phyloP scores from a whole-genome alignment of 176 grass and related monocot genomes.

The Triticum urartu region DNA sequence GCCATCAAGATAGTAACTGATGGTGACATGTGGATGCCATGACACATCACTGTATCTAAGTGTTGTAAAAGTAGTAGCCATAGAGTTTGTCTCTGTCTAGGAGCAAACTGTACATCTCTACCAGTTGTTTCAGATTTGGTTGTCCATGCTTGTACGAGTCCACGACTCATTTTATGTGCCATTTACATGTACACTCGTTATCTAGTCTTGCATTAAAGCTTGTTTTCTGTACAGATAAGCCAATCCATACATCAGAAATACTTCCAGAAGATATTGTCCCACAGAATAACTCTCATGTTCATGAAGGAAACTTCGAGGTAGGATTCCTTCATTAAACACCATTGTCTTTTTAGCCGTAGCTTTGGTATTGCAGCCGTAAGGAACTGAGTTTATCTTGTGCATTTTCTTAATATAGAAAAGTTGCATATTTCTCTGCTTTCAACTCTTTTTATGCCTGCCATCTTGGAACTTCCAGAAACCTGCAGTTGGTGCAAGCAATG shows the following conservation, averaged over 20 bases:
- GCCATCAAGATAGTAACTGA: neutral
- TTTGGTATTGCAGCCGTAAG: constrained; percentile 19
- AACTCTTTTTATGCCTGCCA: constrained; percentile 2
- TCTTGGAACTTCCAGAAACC: constrained; percentile 41
- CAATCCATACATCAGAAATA: constrained; percentile 25
- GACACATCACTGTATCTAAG: neutral
- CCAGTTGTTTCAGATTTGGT: constrained; percentile 7
- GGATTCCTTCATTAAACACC: constrained; percentile 17
- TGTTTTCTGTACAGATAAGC: constrained; percentile 39
- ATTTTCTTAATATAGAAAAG: constrained; percentile 14
- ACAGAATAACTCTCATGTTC: constrained; percentile 26
- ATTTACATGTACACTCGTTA: neutral
- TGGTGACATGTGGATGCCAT: neutral
- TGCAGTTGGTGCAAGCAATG: constrained; percentile 17
- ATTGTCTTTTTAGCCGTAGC: constrained; percentile 8
- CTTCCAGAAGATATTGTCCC: constrained; percentile 20
- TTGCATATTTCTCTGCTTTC: neutral
- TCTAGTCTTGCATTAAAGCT: constrained; percentile 2
- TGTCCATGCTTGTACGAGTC: neutral
- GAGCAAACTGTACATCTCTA: neutral
- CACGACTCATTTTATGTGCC: neutral
- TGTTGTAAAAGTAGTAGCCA: constrained; percentile 11
- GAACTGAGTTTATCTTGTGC: constrained; percentile 16
- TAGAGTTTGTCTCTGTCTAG: neutral
- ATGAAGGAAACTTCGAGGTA: constrained; percentile 38